Evolutionary conservation across 1,284 basidiomycete genomes (phyloP).

Genomic region (Puccinia triticina): DNA sequence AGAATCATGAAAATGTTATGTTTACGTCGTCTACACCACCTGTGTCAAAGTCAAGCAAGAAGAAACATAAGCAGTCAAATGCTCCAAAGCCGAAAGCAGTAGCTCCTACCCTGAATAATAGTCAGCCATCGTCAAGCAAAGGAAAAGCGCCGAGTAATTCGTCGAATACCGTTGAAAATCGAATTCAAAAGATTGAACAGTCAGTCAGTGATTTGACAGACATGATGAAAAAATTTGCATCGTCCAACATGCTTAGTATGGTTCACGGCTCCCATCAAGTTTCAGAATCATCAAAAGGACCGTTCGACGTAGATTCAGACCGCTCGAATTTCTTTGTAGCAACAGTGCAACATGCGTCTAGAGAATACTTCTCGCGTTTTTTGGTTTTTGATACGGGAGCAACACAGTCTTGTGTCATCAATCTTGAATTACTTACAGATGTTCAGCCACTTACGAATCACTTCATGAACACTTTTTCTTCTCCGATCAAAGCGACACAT

Average conservation of each 20-base stretch:
- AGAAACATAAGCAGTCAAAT: not conserved
- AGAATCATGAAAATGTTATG: not conserved
- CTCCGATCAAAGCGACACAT: conserved; percentile 3
- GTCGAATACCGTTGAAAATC: not conserved
- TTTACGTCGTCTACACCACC: not conserved
- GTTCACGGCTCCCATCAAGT: not conserved
- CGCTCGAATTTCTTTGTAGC: not conserved
- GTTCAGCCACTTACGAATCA: not conserved
- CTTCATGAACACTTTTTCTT: not conserved
- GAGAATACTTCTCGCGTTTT: conserved; percentile 6
- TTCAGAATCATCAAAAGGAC: not conserved
- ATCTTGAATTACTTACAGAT: not conserved
- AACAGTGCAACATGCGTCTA: not conserved
- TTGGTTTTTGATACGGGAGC: not conserved
- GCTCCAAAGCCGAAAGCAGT: not conserved
- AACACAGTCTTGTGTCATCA: conserved; percentile 4
- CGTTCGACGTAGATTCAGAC: not conserved
- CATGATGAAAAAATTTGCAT: not conserved
- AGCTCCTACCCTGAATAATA: not conserved
- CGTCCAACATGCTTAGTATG: not conserved
- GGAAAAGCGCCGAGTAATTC: too few species aligned
- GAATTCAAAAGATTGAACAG: not conserved
- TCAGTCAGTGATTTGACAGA: not conserved
- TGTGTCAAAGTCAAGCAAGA: not conserved
- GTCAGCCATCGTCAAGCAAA: not conserved